Evolutionary conservation across 2,329 filamentous ascomycete genomes (phyloP).

Genomic region (Aureobasidium sp.): DNA sequence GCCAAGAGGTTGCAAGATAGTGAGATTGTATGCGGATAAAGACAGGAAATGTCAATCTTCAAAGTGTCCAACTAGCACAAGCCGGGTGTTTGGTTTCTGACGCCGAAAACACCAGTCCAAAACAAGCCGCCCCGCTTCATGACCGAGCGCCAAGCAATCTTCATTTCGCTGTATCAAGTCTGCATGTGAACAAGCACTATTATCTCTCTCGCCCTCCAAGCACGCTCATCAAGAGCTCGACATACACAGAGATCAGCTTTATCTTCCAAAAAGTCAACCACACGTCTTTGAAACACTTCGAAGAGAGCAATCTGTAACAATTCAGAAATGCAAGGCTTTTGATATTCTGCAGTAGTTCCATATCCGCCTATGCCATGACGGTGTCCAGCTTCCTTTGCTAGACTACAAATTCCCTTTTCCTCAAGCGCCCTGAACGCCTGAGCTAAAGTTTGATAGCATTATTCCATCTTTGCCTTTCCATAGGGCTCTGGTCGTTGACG

Average conservation of each 20-base stretch:
- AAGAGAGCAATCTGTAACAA: neutral
- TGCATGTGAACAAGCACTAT: neutral
- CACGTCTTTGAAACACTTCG: neutral
- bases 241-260: too few relatives aligned
- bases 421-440: neutral
- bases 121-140: conserved; percentile 1
- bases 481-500: neutral
- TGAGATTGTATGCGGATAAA: neutral
- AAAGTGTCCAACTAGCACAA: neutral
- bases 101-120: neutral
- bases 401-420: neutral
- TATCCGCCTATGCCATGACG: neutral
- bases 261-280: neutral
- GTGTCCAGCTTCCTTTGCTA: neutral
- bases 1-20: neutral
- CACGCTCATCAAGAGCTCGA: neutral
- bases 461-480: neutral
- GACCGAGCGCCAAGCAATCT: neutral
- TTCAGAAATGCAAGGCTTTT: conserved; percentile 1
- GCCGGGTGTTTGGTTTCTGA: conserved; percentile 8
- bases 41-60: conserved; percentile 1
- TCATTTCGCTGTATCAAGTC: neutral
- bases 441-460: neutral
- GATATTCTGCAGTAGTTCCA: conserved; percentile 1
- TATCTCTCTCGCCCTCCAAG: neutral